phyloP scores from a whole-genome alignment of 1,284 basidiomycete species.

The Apiotrichum porosum region DNA sequence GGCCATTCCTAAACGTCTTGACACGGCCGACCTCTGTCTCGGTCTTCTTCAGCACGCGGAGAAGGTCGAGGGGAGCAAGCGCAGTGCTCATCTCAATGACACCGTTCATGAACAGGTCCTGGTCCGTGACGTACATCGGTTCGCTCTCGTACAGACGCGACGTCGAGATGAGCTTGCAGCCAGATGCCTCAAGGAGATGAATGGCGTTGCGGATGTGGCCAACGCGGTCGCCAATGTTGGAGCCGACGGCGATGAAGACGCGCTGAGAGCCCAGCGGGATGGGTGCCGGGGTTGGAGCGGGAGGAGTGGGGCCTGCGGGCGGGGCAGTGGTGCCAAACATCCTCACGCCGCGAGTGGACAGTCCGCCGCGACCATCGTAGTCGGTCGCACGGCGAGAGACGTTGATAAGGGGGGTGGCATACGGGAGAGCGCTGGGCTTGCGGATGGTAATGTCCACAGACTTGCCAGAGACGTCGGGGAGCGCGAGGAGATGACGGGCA shows the following conservation, averaged over 20 bases:
- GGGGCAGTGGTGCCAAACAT: too few relatives aligned
- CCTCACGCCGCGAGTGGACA: background rate
- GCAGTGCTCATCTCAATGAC: constrained; percentile 80
- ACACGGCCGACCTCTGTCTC: constrained; percentile 76
- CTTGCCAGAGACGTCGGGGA: constrained; percentile 12
- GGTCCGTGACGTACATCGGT: constrained; percentile 93
- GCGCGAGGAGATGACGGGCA: constrained; percentile 49
- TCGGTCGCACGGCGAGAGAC: constrained; percentile 55
- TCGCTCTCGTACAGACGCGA: constrained; percentile 91
- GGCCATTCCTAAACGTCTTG: constrained; percentile 77
- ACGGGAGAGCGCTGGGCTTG: constrained; percentile 72
- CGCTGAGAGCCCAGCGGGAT: constrained; percentile 4
- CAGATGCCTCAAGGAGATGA: constrained; percentile 22
- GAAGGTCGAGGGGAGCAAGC: constrained; percentile 60
- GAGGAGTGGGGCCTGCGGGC: background rate
- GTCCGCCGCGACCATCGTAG: constrained; percentile 26
- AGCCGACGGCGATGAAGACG: constrained; percentile 75
- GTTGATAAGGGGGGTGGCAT: constrained; percentile 63
- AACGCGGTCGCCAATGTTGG: constrained; percentile 84
- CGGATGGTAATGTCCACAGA: constrained; percentile 57
- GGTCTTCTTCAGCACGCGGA: constrained; percentile 67
- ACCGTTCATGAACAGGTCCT: constrained; percentile 85
- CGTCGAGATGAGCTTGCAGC: constrained; percentile 62
- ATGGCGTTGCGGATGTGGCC: constrained; percentile 76
- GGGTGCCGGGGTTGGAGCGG: background rate